phyloP scores from a whole-genome alignment of 305 asterid genomes.

The Fraxinus xanthoxyloides region DNA sequence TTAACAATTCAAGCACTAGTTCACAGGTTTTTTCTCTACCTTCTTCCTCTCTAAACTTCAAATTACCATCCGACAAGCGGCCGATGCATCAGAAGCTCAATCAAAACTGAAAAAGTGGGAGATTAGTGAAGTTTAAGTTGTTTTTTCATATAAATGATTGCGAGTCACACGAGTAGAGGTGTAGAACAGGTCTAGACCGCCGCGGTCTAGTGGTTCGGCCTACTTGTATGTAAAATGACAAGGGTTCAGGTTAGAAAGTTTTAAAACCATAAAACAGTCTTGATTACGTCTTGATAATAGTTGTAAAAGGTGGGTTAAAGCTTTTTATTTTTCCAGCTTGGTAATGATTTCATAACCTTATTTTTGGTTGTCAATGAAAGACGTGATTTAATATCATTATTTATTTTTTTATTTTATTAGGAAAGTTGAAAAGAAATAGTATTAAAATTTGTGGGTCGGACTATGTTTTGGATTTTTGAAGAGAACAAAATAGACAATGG shows the following conservation, averaged over 20 bases:
- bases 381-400: background rate
- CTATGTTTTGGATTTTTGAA: slow-evolving; percentile 22
- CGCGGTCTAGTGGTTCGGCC: background rate
- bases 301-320: background rate
- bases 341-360: background rate
- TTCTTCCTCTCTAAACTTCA: slow-evolving; percentile 29
- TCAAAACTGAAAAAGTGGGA: background rate
- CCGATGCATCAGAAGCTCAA: background rate
- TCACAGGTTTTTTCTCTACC: slow-evolving; percentile 28
- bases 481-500: slow-evolving; percentile 19
- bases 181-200: background rate
- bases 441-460: slow-evolving; percentile 2
- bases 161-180: background rate
- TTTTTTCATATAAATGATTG: background rate
- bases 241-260: background rate
- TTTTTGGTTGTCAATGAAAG: background rate
- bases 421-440: background rate
- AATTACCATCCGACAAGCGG: background rate
- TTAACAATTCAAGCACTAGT: background rate
- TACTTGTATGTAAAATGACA: background rate
- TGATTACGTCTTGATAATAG: background rate
- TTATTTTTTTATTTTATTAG: background rate
- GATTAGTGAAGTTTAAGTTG: background rate
- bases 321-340: background rate
- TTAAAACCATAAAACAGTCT: background rate